Base-by-base conservation (phyloP, 352 stramenopile species). In the Pythium inflatum region DNA sequence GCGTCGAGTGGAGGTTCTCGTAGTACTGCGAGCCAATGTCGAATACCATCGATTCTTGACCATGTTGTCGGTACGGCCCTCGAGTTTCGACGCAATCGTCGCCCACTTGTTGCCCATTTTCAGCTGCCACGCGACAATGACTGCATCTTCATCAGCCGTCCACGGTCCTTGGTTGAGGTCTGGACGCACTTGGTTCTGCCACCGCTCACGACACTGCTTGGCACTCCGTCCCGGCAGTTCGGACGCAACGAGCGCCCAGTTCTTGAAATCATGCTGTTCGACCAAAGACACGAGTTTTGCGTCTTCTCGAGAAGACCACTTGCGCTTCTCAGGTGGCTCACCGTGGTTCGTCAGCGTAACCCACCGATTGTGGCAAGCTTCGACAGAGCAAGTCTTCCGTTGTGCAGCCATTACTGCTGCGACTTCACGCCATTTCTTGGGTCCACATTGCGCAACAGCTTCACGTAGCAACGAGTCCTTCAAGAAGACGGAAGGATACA, bases 121-220 rank as follows among this genome's bases (percentile, higher is more conserved):
- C 22, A 14, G 20, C 20, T 80, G 74, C 40, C 28, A 48, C 18
- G 13, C 38, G 4, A 74, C 43, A 24, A 80, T 66, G 18, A 68
- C 46, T 13, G 36, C 62, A 33, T 80, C 70, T 43, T 80, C 74
- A 11, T 62, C 36, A 1, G 50, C 28, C 18, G 62, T 70, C 70
- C 70, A 80, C 5, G 41, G 45, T 14, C 55, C 70, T 28, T 75
- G 66, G 27, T 73, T 78, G 22, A 80, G 53, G 24, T 70, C 65
- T 11, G 74, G 66, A 5, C 67, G 59, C 62, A 80, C 5, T 25
- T 66, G 62, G 27, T 67, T 65, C 34, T 73, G 57, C 66, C 64
- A 85, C 45, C 85, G 66, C 28, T 93, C 87, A 5, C 88, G 79
- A 25, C 84, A 94, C 56, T 95, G 88, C 46, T 94, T 94, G 1